Base-by-base conservation (phyloP, 1,139 yeast species). In the Nakaseomyces nivariensis region DNA sequence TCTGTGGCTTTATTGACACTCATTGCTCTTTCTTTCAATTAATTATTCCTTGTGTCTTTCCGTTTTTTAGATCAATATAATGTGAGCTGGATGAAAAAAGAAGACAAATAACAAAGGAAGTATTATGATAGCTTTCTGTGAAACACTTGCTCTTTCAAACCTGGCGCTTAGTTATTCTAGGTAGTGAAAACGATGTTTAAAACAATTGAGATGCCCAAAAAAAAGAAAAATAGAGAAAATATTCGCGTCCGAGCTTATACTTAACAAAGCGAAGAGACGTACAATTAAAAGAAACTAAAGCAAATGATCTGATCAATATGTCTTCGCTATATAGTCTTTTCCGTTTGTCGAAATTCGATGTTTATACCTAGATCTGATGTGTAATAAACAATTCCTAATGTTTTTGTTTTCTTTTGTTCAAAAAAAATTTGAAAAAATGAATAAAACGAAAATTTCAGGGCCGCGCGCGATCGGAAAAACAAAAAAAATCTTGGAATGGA, bases 1-100 rank as follows among this genome's bases (percentile, higher is more conserved):
- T 25, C 33, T 8, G 6, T 25, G 43, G 45, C 51, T 51, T 25
- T 44, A 46, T 32, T 25, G 10, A 36, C 26, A 36, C 38, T 38
- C 42, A 38, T 26, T 25, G 17, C 22, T 17, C 22, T 17, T 17
- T 17, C 22, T 17, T 17, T 17, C 22, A 17, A 3, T 17, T 2
- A 6, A 37, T 22, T 17, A 10, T 37, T 37, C 10, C 13, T 6
- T 17, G 4, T 37, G 4, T 37, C 25, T 22, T 22, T 37, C 25
- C 31, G 7, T 33, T 33, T 33, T 5, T 33, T 33, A 33, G 6
- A 29, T 29, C 3, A 29, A 29, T 29, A 7, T 3, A 29, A 9
- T 9, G 9, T 6, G 6, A 29, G 3, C 31, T 29, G 3, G 6
- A n/a, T 9, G 13, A 33, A 33, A 33, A 33, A 33, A 33, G n/a